phyloP scores from a whole-genome alignment of 768 basidiomycete species.

The Tricholoma hemisulphureum region DNA sequence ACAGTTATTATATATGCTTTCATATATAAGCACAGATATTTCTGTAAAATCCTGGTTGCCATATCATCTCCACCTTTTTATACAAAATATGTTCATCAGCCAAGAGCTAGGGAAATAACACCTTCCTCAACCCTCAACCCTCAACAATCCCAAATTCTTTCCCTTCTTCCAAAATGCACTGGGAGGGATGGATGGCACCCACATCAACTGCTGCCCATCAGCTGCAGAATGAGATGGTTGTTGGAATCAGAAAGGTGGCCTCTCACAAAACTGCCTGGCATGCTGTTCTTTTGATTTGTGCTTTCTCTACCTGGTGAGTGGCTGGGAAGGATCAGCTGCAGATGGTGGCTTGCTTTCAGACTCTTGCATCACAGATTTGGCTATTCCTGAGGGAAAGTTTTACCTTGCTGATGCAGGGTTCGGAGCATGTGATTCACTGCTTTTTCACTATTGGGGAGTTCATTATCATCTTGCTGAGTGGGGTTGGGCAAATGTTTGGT shows the following conservation, averaged over 20 bases:
- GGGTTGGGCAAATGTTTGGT: constrained; percentile 26
- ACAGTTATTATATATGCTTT: no score
- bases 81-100: constrained; percentile 12
- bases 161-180: constrained; percentile 16
- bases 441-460: no score
- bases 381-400: constrained; percentile 28
- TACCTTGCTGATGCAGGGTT: no score
- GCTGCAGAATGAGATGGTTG: constrained; percentile 13
- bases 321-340: constrained; percentile 15
- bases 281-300: not conserved
- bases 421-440: no score
- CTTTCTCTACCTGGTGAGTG: constrained; percentile 21
- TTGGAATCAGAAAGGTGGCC: not conserved
- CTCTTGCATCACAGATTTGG: not conserved
- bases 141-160: not conserved
- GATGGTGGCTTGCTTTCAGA: constrained; percentile 10
- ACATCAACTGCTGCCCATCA: constrained; percentile 10
- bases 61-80: constrained; percentile 16
- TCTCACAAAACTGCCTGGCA: not conserved
- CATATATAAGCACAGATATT: no score
- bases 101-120: not conserved
- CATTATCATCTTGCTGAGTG: no score
- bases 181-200: constrained; percentile 25
- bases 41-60: not conserved
- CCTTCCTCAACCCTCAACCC: constrained; percentile 12